A percentile compares a stretch with the other conserved stretches of the same genome.
Evolutionary conservation across 2,329 filamentous ascomycete species (phyloP).

Genomic region (Neonectria hederae): DNA sequence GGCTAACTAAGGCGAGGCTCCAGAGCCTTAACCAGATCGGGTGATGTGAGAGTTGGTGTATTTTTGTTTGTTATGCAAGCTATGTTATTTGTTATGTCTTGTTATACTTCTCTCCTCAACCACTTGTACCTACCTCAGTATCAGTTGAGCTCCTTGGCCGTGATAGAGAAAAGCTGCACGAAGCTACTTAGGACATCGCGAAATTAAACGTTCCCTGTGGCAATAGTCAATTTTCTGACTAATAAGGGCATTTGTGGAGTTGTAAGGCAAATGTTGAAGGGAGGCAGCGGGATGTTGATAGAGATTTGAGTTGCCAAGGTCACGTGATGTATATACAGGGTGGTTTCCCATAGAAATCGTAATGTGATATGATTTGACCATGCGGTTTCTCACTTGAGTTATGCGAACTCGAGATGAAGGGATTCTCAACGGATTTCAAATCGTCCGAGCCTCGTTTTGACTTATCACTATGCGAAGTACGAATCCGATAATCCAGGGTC

Average conservation of each 20-base stretch:
- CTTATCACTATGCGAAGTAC: not conserved
- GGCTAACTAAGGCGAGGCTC: conserved; percentile 2
- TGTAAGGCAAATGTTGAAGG: not conserved
- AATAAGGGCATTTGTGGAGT: not conserved
- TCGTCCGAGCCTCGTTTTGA: not conserved
- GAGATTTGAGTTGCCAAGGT: not conserved
- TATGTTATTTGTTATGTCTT: not conserved
- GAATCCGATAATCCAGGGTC: no score
- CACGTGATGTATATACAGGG: not conserved
- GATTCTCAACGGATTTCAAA: not conserved
- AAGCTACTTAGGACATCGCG: not conserved
- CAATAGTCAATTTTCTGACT: not conserved
- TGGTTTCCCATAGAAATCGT: not conserved
- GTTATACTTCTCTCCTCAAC: not conserved
- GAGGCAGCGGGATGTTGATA: not conserved
- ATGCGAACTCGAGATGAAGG: not conserved
- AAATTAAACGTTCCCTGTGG: not conserved
- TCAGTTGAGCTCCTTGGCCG: not conserved
- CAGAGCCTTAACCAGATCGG: not conserved
- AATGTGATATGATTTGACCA: not conserved
- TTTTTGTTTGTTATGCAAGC: not conserved
- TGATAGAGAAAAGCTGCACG: not conserved
- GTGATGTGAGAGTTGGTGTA: not conserved
- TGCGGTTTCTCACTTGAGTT: not conserved
- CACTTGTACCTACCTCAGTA: not conserved